Percentiles rank a stretch among this genome's conserved stretches.
Conservation (phyloP, 257 asterid species). For the Osmanthus fragrans region DNA sequence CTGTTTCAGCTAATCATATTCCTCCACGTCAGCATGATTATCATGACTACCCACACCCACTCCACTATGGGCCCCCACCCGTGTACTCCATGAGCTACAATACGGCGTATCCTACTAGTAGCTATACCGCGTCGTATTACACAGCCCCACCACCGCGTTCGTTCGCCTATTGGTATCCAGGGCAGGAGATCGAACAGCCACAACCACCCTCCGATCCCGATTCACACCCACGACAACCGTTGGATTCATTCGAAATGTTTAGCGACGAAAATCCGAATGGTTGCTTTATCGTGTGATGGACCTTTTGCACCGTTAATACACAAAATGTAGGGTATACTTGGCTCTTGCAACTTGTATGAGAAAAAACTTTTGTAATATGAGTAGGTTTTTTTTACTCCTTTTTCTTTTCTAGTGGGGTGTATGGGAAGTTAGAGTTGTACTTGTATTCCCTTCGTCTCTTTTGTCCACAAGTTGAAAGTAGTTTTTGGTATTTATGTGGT, state of each 20-base stretch:
- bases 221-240: conserved; percentile 48
- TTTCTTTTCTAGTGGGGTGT: not conserved
- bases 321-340: not conserved
- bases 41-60: conserved; percentile 31
- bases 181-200: conserved; percentile 34
- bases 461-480: not conserved
- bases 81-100: conserved; percentile 62
- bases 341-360: conserved; percentile 46
- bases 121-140: conserved; percentile 55
- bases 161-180: conserved; percentile 40
- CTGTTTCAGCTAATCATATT: conserved; percentile 23
- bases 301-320: not conserved
- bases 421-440: not conserved
- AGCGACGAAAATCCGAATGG: conserved; percentile 85
- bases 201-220: conserved; percentile 44
- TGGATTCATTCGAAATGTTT: conserved; percentile 75
- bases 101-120: conserved; percentile 50
- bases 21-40: conserved; percentile 39
- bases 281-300: conserved; percentile 50
- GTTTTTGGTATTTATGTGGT: not conserved
- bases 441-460: not conserved
- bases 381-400: too few species aligned
- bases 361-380: not conserved
- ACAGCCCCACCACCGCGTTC: conserved; percentile 49
- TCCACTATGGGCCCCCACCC: conserved; percentile 31